Conservation (phyloP, 2,329 filamentous ascomycete genomes). For the Hypoxylon sp. region DNA sequence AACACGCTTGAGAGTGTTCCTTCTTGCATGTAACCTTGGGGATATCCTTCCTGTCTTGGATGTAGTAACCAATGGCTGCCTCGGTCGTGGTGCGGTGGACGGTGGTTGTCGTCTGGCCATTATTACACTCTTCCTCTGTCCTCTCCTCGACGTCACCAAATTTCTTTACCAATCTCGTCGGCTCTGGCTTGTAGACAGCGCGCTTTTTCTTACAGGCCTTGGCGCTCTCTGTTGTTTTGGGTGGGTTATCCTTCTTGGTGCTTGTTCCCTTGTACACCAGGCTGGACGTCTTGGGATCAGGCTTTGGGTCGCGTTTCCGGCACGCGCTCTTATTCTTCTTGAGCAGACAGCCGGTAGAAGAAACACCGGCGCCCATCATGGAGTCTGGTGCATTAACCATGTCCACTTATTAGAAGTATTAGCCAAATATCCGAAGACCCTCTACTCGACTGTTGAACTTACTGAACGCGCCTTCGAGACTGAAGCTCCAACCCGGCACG, state of each 20-base stretch:
- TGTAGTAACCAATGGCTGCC: background rate
- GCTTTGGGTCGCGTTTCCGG: background rate
- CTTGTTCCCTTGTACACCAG: background rate
- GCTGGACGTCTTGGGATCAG: background rate
- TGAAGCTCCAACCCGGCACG: background rate
- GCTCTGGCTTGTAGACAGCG: background rate
- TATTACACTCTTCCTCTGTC: background rate
- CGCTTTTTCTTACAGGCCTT: background rate
- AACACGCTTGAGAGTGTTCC: background rate
- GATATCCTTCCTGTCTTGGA: background rate
- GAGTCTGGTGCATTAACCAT: background rate
- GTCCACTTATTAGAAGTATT: background rate
- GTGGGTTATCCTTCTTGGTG: background rate
- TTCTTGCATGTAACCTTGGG: background rate
- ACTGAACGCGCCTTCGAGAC: background rate
- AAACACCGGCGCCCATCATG: background rate
- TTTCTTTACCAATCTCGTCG: background rate
- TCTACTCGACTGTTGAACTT: background rate
- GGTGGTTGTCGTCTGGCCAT: background rate
- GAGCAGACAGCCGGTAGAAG: background rate
- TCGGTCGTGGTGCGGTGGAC: background rate
- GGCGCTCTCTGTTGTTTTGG: background rate
- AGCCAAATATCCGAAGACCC: background rate
- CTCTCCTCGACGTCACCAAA: background rate
- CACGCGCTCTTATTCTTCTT: background rate